These are phyloP conservation scores for Salisapilia sapeloensis DNA, from an alignment of 352 stramenopile species.

Conservation along the genomic window DNA sequence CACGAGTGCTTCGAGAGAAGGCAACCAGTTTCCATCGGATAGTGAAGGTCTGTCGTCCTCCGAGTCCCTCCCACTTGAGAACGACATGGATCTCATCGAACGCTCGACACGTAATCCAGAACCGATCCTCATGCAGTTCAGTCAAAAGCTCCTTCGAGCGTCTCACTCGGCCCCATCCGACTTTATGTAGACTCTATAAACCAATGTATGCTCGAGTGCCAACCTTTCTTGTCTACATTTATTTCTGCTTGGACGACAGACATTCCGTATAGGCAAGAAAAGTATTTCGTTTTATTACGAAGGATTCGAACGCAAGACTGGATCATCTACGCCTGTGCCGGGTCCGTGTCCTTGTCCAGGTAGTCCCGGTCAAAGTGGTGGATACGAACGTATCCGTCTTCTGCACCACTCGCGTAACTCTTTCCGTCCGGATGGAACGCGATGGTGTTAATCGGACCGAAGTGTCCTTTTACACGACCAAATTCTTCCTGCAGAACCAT, in stretches of 20 bases:
- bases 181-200: too few species aligned
- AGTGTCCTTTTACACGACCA: conserved; percentile 96
- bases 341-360: too few species aligned
- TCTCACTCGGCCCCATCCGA: too few species aligned
- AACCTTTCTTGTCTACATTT: too few species aligned
- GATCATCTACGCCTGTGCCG: too few species aligned
- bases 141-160: conserved; percentile 8
- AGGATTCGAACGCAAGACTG: too few species aligned
- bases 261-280: too few species aligned
- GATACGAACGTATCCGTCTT: conserved; percentile 97
- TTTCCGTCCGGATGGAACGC: conserved; percentile 96
- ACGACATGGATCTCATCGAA: conserved; percentile 29
- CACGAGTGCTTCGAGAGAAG: conserved; percentile 2
- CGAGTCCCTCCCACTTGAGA: conserved; percentile 7
- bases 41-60: conserved; percentile 5
- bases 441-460: conserved; percentile 98
- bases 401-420: conserved; percentile 95
- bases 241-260: too few species aligned
- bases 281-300: too few species aligned
- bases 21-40: too few species aligned
- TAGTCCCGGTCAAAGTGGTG: conserved; percentile 98
- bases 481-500: conserved; percentile 98
- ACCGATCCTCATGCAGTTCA: conserved; percentile 37
- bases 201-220: too few species aligned
- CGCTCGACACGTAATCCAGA: conserved; percentile 28